These are phyloP conservation scores for Hypoxylon sp. DNA, from an alignment of 2,329 filamentous ascomycete genomes.

Conservation along the genomic window DNA sequence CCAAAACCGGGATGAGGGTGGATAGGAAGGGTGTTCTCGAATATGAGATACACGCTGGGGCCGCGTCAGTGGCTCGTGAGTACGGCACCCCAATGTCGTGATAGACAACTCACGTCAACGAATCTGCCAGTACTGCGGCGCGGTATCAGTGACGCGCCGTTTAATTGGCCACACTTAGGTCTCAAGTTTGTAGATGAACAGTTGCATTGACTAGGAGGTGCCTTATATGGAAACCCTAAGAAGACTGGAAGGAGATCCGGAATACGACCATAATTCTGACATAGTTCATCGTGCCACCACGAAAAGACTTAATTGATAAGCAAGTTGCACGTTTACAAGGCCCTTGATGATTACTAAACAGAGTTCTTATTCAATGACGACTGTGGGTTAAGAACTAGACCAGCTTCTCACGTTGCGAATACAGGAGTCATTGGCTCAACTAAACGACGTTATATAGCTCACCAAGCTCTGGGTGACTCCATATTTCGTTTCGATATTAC, in stretches of 20 bases:
- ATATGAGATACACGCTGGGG: background rate
- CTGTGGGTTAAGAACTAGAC: background rate
- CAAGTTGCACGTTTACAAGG: too few species aligned
- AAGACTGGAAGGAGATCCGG: background rate
- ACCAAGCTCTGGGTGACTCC: background rate
- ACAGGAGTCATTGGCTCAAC: background rate
- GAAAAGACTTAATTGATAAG: background rate
- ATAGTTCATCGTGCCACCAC: background rate
- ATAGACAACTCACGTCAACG: background rate
- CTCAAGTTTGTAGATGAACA: background rate
- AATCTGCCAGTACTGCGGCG: background rate
- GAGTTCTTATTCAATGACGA: background rate
- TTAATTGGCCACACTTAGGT: background rate
- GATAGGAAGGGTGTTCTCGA: background rate
- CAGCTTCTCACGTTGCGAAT: background rate
- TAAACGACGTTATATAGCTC: slow-evolving; percentile 1
- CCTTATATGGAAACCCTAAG: background rate
- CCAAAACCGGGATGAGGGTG: too few species aligned
- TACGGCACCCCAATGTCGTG: background rate
- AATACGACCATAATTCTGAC: background rate
- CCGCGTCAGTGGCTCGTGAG: background rate
- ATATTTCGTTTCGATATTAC: background rate
- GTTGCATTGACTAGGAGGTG: background rate
- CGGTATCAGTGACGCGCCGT: background rate
- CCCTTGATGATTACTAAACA: background rate